Evolutionary conservation across 352 stramenopile genomes (phyloP).

Genomic region (Aphanomyces cochlioides): DNA sequence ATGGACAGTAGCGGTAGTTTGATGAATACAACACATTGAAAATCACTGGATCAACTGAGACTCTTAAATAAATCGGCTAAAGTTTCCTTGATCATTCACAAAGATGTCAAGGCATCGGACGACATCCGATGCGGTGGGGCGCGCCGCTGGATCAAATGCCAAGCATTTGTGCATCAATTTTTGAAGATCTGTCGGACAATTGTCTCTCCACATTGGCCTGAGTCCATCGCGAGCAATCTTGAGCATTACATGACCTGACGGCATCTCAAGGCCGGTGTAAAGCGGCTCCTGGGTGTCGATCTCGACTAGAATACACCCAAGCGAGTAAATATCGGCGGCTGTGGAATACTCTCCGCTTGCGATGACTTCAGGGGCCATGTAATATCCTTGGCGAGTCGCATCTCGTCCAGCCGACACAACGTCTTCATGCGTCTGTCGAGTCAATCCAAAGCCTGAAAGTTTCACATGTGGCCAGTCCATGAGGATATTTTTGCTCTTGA

Average conservation of each 20-base stretch:
- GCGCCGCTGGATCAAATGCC: background rate
- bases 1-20: too few species aligned
- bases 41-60: background rate
- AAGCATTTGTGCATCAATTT: background rate
- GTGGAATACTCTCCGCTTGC: background rate
- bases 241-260: background rate
- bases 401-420: background rate
- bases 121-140: background rate
- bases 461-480: background rate
- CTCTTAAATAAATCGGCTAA: conserved; percentile 2
- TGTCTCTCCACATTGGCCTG: background rate
- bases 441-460: background rate
- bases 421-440: background rate
- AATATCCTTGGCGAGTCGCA: too few species aligned
- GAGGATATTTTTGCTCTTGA: background rate
- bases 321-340: background rate
- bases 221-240: background rate
- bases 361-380: background rate
- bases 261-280: background rate
- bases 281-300: background rate
- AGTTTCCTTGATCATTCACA: background rate
- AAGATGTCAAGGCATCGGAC: background rate
- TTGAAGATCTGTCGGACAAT: background rate
- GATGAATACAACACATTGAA: too few species aligned
- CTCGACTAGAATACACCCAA: background rate